Evolutionary conservation across 306 rosid species (phyloP).

Genomic region (Inga oerstediana): DNA sequence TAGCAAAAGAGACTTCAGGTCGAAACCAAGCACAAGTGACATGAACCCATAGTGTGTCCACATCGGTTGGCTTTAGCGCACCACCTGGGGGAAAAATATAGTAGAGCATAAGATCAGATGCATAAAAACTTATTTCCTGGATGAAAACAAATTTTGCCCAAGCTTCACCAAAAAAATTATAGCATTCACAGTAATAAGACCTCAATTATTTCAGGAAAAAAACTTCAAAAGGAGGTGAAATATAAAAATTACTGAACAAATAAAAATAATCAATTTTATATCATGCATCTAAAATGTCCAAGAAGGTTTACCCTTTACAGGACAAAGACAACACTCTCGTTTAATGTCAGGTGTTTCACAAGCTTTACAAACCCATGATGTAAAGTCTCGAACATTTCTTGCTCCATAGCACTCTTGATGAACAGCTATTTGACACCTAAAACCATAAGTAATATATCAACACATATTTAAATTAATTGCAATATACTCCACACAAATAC

Average conservation of each 20-base stretch:
- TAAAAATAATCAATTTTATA: conserved; percentile 21
- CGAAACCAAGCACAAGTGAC: conserved; percentile 99
- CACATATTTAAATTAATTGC: conserved; percentile 9
- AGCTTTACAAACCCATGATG: conserved; percentile 99
- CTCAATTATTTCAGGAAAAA: conserved; percentile 3
- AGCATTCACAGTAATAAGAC: conserved; percentile 8
- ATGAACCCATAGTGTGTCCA: conserved; percentile 94
- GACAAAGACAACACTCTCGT: conserved; percentile 99
- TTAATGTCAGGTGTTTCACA: conserved; percentile 87
- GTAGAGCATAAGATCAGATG: conserved; percentile 33
- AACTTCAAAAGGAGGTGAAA: neutral
- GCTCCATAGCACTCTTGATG: conserved; percentile 99
- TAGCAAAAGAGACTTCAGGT: conserved; percentile 96
- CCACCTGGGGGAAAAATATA: conserved; percentile 68
- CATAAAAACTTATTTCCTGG: conserved; percentile 11
- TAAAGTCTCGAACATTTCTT: conserved; percentile 83
- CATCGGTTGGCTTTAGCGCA: conserved; percentile 96
- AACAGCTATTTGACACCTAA: conserved; percentile 97
- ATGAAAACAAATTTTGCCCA: conserved; percentile 18
- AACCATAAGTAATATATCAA: conserved; percentile 33
- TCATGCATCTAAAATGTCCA: conserved; percentile 26
- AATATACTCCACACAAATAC: conserved; percentile 15
- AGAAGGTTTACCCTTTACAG: conserved; percentile 77
- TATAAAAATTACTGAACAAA: conserved; percentile 25
- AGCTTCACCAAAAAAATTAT: conserved; percentile 28